A percentile compares a stretch with the other conserved stretches of the same genome.
Evolutionary conservation across 495 filamentous ascomycete genomes (phyloP).

Genomic region (Hyphodiscus hymeniophilus): DNA sequence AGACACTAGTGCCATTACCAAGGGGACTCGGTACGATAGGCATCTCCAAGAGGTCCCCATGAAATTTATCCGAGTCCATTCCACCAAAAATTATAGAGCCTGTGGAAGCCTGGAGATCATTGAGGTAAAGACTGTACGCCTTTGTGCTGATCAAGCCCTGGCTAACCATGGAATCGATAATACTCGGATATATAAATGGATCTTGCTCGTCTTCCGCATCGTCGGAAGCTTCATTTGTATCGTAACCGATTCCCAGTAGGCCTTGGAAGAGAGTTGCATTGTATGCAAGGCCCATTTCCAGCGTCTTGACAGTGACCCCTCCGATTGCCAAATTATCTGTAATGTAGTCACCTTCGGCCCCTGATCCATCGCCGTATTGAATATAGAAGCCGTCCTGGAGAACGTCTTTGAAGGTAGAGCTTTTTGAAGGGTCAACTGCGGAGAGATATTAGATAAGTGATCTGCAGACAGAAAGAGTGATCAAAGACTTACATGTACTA

Average conservation of each 20-base stretch:
- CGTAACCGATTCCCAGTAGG: conserved; percentile 86
- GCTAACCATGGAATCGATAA: conserved; percentile 64
- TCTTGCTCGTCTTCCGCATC: conserved; percentile 14
- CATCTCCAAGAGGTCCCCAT: conserved; percentile 60
- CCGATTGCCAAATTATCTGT: conserved; percentile 67
- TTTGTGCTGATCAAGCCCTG: conserved; percentile 65
- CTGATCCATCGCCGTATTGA: conserved; percentile 67
- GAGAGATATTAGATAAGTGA: conserved; percentile 2
- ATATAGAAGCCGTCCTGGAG: conserved; percentile 64
- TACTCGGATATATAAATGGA: conserved; percentile 57
- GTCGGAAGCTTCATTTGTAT: conserved; percentile 59
- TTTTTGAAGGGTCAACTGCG: conserved; percentile 44
- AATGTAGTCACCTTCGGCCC: conserved; percentile 62
- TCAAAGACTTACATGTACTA: not conserved
- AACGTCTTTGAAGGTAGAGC: conserved; percentile 61
- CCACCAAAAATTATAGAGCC: conserved; percentile 89
- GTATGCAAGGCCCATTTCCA: conserved; percentile 82
- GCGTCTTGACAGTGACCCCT: conserved; percentile 48
- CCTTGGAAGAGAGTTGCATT: conserved; percentile 59
- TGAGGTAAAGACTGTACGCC: conserved; percentile 81
- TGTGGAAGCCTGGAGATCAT: conserved; percentile 50
- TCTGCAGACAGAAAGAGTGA: not conserved
- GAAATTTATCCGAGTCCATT: conserved; percentile 77
- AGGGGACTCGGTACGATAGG: conserved; percentile 39
- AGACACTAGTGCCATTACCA: conserved; percentile 7